Conservation (phyloP, 306 rosid species). For the Neltuma alba region DNA sequence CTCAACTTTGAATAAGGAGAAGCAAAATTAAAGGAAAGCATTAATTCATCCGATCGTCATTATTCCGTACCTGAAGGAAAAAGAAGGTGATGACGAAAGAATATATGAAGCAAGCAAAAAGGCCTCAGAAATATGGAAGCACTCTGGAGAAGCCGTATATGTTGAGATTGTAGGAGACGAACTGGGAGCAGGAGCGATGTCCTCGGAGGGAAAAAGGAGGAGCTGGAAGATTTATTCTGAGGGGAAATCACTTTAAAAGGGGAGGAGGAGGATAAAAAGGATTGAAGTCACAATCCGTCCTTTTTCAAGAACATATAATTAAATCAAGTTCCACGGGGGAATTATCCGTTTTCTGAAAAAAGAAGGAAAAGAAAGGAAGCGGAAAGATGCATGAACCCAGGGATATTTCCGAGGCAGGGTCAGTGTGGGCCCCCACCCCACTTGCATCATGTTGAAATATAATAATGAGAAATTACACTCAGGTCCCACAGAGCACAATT, state of each 20-base stretch:
- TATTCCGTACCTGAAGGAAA: slow-evolving; percentile 39
- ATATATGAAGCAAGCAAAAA: neutral
- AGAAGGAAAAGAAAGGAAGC: slow-evolving; percentile 20
- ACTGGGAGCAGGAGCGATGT: slow-evolving; percentile 7
- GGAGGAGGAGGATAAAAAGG: neutral
- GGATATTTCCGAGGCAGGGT: slow-evolving; percentile 2
- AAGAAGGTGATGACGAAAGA: slow-evolving; percentile 10
- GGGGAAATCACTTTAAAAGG: neutral
- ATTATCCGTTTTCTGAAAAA: slow-evolving; percentile 32
- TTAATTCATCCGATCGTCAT: neutral
- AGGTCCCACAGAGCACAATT: too few species aligned
- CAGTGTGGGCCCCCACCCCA: slow-evolving; percentile 35
- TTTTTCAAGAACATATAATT: neutral
- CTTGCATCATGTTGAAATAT: neutral
- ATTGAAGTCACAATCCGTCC: neutral
- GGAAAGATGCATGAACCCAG: slow-evolving; percentile 53
- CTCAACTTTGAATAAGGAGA: slow-evolving; percentile 24
- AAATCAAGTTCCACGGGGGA: neutral
- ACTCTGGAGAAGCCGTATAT: neutral
- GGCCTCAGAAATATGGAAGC: neutral
- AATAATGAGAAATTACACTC: too few species aligned
- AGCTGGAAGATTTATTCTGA: slow-evolving; percentile 33
- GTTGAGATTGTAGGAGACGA: slow-evolving; percentile 16
- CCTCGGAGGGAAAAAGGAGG: slow-evolving; percentile 1
- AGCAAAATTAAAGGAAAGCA: too few species aligned